Evolutionary conservation across 2,329 filamentous ascomycete genomes (phyloP), one percentile per base, ranked within the genome.

Genomic region (Fusarium pininemorale): DNA sequence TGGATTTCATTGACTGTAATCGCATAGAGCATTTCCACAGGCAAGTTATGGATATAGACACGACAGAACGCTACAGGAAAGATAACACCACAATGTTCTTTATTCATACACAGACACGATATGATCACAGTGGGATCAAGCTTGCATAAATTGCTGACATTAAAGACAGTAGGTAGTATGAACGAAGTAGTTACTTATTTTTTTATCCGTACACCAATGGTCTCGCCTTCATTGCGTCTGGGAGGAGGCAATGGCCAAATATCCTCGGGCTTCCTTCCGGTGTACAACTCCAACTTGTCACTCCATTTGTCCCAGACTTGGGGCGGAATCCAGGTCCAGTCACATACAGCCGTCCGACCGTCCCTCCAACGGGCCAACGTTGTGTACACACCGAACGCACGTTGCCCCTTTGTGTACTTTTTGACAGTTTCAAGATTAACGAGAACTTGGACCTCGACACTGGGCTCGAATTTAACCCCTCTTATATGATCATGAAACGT

Each of bases 351-450:
- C 39, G 39, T 41, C 39, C 1, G 39, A 41, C 39, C 13, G 22
- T 41, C 7, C 39, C 2, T 4, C 5, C 0, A n/a, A 15, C 22
- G 39, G 22, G 2, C 13, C 22, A 41, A 41, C 39, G 1, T 22
- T 0, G 22, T n/a, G 15, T 41, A 41, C 39, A 41, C 39, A 15
- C 39, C 39, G 39, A 41, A 41, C 4, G 22, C 39, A 6, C 13
- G 22, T 6, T 41, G 22, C 13, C 4, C 39, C 0, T 41, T 41
- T 41, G 39, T 14, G 12, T n/a, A 5, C 22, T 41, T 14, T 14
- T 41, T n/a, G 13, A 41, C 39, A 9, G 4, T 5, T 41, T 0
- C 1, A 41, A 41, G 10, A 38, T 20, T 3, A 38, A 38, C 18
- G 6, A 38, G 2, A 38, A n/a, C n/a, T n/a, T n/a, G n/a, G n/a